Evolutionary conservation across 2,329 filamentous ascomycete species (phyloP).

Genomic region (Penicillium sp.): DNA sequence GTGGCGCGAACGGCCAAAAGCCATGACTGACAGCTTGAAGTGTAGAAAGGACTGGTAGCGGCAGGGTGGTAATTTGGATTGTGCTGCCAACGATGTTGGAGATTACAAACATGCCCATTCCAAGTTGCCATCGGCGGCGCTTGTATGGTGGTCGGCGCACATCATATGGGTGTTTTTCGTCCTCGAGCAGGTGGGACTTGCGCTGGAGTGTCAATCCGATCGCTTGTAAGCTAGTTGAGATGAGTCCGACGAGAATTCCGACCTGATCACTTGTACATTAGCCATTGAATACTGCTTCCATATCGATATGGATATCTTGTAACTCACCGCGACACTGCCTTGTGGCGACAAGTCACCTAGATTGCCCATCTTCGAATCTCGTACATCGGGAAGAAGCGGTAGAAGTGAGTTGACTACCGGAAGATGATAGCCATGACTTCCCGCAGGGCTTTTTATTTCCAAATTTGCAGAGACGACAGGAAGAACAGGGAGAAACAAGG

Average conservation of each 20-base stretch:
- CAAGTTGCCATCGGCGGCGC: slow-evolving; percentile 85
- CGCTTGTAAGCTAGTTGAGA: slow-evolving; percentile 94
- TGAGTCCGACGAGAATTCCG: slow-evolving; percentile 86
- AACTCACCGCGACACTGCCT: slow-evolving; percentile 72
- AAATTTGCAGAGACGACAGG: not conserved
- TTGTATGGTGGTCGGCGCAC: slow-evolving; percentile 82
- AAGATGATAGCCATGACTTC: slow-evolving; percentile 19
- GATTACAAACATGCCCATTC: slow-evolving; percentile 95
- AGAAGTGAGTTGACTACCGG: slow-evolving; percentile 37
- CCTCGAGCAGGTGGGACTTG: slow-evolving; percentile 97
- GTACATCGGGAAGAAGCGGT: slow-evolving; percentile 45
- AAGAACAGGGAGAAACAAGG: slow-evolving; percentile 4
- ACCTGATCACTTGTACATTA: slow-evolving; percentile 56
- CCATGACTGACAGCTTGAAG: slow-evolving; percentile 68
- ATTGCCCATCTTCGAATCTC: slow-evolving; percentile 60
- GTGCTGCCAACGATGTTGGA: slow-evolving; percentile 93
- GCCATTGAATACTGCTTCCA: not conserved
- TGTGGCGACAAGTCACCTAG: slow-evolving; percentile 74
- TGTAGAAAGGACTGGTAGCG: slow-evolving; percentile 89
- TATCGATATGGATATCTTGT: not conserved
- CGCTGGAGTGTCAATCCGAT: slow-evolving; percentile 93
- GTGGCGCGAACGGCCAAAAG: not conserved
- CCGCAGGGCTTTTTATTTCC: not conserved
- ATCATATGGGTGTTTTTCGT: slow-evolving; percentile 81
- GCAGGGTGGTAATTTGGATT: slow-evolving; percentile 95